Conservation (phyloP, 805 yeast genomes). For the Lipomyces chichibuensis region DNA sequence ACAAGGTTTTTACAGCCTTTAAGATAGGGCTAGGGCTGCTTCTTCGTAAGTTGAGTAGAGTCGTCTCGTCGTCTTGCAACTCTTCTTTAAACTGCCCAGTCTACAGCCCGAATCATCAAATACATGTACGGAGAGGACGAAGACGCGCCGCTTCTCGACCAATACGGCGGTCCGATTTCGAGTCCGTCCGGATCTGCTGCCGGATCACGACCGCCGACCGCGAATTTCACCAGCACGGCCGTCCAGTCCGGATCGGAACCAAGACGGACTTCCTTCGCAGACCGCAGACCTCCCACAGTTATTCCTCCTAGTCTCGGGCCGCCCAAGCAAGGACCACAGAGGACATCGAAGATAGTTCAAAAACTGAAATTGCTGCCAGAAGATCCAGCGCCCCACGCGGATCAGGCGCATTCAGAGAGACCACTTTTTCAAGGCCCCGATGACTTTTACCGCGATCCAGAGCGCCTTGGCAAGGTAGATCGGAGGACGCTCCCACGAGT, state of each 20-base stretch:
- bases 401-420: neutral
- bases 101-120: neutral
- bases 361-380: slow-evolving; percentile 86
- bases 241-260: neutral
- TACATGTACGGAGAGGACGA: slow-evolving; percentile 5
- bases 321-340: slow-evolving; percentile 47
- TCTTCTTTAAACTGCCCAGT: neutral
- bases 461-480: slow-evolving; percentile 82
- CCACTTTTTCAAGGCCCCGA: slow-evolving; percentile 63
- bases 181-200: neutral
- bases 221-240: neutral
- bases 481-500: slow-evolving; percentile 86
- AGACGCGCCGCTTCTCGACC: slow-evolving; percentile 4
- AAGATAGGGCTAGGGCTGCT: neutral
- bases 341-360: slow-evolving; percentile 89
- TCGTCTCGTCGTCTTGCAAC: neutral
- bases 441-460: slow-evolving; percentile 86
- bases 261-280: neutral
- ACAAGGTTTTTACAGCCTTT: too few relatives aligned
- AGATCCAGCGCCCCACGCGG: slow-evolving; percentile 28
- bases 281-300: slow-evolving; percentile 2
- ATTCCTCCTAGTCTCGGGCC: slow-evolving; percentile 21
- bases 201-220: neutral
- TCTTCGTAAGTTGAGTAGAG: neutral
- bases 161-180: neutral